A percentile compares a stretch with the other conserved stretches of the same genome.
These are phyloP conservation scores for Penicillium sclerotiorum DNA, from an alignment of 2,329 filamentous ascomycete genomes.

Conservation along the genomic window DNA sequence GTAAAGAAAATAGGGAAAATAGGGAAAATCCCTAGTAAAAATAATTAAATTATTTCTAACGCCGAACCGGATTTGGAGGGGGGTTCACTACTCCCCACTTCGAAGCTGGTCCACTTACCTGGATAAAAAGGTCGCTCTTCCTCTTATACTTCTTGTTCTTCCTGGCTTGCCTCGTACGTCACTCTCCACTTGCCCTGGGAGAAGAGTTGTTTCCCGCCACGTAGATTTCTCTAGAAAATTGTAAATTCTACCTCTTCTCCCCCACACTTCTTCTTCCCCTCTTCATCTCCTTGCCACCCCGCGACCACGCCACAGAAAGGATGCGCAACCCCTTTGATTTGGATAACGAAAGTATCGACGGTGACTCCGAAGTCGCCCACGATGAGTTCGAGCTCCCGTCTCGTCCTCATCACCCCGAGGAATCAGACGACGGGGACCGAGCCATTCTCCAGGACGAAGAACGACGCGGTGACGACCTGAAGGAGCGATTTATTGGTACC, in stretches of 20 bases:
- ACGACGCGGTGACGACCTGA: constrained; percentile 34
- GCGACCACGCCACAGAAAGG: constrained; percentile 11
- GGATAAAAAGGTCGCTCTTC: constrained; percentile 27
- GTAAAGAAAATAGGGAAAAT: constrained; percentile 16
- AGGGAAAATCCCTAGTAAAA: no score
- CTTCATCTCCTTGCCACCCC: constrained; percentile 1
- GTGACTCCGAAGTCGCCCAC: constrained; percentile 22
- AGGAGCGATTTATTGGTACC: constrained; percentile 70
- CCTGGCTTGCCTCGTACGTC: constrained; percentile 33
- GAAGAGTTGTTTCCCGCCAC: neutral
- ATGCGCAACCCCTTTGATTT: constrained; percentile 39
- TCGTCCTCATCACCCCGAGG: constrained; percentile 24
- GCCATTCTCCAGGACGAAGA: constrained; percentile 39
- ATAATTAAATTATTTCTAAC: no score
- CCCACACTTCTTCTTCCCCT: constrained; percentile 5
- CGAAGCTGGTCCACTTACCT: constrained; percentile 21
- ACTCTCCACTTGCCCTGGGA: constrained; percentile 18
- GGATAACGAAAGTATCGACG: constrained; percentile 27
- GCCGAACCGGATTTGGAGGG: constrained; percentile 28
- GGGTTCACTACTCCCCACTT: constrained; percentile 6
- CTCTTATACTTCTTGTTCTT: constrained; percentile 17
- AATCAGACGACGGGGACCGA: constrained; percentile 37
- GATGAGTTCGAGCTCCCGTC: constrained; percentile 23
- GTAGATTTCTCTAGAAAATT: constrained; percentile 1
- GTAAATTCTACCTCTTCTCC: constrained; percentile 2